Evolutionary conservation across 2,329 filamentous ascomycete genomes (phyloP), one percentile per base, ranked within the genome.

Genomic region (Dichotomopilus funicola): DNA sequence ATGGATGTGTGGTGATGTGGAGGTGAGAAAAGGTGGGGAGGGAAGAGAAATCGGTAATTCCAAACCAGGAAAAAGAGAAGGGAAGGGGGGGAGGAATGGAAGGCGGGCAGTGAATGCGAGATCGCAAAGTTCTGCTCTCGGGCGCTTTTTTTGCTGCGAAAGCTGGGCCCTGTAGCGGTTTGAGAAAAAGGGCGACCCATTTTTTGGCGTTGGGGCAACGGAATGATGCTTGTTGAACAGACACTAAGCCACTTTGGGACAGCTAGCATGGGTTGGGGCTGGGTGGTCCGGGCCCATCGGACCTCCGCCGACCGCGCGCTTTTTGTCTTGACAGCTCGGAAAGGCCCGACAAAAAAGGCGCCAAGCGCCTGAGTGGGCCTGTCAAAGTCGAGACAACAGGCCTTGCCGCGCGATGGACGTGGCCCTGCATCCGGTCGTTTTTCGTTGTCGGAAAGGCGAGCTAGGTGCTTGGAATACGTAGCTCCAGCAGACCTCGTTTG

Each of bases 191-290:
- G 55, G 45, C 51, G 56, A 27, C 57, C 55, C 61, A 59, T 53
- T 59, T 64, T 64, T 66, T 59, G 61, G 61, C 61, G 63, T 65
- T 65, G 63, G 62, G 62, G 61, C 46, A 61, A 43, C 55, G 49
- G 53, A 54, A 55, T 59, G 58, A 59, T 62, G 59, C 62, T 65
- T 64, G 62, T 65, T 63, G 62, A 63, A 62, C 46, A 19, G 44
- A 47, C 38, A 51, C 62, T 61, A 64, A 50, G 54, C 62, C 54
- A 6, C n/a, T 61, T 61, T 55, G 52, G 51, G 58, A 31, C 34
- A 49, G 38, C 41, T 48, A 49, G 44, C 54, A 56, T 51, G 56
- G 59, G 38, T 59, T 59, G 54, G 48, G 49, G 51, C 45, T 46
- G 36, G 19, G 48, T 49, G 49, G 48, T 47, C 44, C 49, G 50